Conservation (phyloP, 1,139 yeast species). For the Protomyces arabidopsidicola region DNA sequence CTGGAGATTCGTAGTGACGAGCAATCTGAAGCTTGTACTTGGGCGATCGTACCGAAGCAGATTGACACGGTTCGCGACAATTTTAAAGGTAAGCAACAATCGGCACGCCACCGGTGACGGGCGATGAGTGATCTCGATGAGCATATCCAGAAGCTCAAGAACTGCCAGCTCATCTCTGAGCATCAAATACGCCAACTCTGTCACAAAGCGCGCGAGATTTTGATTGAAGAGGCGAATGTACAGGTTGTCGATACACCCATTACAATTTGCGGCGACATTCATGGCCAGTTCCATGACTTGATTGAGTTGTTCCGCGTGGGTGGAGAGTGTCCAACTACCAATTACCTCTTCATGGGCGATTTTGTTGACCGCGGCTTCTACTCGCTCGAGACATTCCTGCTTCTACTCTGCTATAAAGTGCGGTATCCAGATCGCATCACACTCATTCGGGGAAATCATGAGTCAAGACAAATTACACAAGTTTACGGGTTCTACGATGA, state of each 20-base stretch:
- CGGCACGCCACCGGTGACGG: not conserved
- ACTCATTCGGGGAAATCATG: conserved; percentile 93
- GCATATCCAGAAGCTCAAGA: conserved; percentile 55
- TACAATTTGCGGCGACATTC: conserved; percentile 96
- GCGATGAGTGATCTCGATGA: conserved; percentile 24
- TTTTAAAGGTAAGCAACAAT: no score
- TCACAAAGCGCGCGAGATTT: conserved; percentile 82
- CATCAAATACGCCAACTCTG: conserved; percentile 77
- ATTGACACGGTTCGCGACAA: no score
- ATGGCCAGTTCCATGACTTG: conserved; percentile 93
- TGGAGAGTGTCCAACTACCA: conserved; percentile 80
- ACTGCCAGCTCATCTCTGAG: conserved; percentile 81
- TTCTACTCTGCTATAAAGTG: conserved; percentile 70
- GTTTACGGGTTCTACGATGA: conserved; percentile 98
- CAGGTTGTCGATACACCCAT: conserved; percentile 94
- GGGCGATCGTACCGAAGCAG: no score
- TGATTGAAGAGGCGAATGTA: conserved; percentile 87
- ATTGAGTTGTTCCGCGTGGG: conserved; percentile 82
- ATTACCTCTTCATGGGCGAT: conserved; percentile 70
- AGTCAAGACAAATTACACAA: conserved; percentile 92
- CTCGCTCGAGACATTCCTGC: conserved; percentile 81
- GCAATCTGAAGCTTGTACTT: no score
- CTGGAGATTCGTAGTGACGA: no score
- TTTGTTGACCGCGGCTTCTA: conserved; percentile 95
- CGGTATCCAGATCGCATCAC: conserved; percentile 92